Evolutionary conservation across 805 yeast species (phyloP).

Genomic region (Citeromyces matritensis): DNA sequence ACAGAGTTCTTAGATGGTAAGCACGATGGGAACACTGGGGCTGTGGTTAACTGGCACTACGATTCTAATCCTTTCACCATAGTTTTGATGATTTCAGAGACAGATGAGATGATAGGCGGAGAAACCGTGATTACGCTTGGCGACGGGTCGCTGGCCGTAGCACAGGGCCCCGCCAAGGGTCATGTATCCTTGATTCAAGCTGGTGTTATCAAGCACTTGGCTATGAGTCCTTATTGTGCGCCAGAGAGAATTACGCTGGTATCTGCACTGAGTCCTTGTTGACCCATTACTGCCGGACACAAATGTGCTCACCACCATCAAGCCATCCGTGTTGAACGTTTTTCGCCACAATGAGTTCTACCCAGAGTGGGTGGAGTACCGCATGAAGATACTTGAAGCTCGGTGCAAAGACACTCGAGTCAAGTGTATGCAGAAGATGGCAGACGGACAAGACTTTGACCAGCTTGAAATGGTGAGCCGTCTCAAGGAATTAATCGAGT

Average conservation of each 20-base stretch:
- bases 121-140: conserved; percentile 33
- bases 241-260: conserved; percentile 17
- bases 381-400: conserved; percentile 12
- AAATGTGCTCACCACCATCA: conserved; percentile 13
- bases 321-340: conserved; percentile 17
- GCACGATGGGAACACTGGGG: conserved; percentile 21
- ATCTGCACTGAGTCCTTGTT: conserved; percentile 13
- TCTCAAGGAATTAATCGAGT: conserved; percentile 13
- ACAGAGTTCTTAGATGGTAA: too few relatives aligned
- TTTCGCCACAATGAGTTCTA: conserved; percentile 15
- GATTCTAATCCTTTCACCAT: conserved; percentile 32
- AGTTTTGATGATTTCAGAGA: conserved; percentile 30
- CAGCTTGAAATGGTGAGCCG: conserved; percentile 12
- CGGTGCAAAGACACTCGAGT: conserved; percentile 9
- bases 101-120: conserved; percentile 32
- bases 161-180: conserved; percentile 26
- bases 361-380: conserved; percentile 17
- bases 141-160: conserved; percentile 12
- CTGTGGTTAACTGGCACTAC: conserved; percentile 29
- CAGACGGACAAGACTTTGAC: conserved; percentile 11
- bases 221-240: conserved; percentile 23
- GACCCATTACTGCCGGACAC: conserved; percentile 13
- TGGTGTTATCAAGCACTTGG: conserved; percentile 27
- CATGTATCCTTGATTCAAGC: conserved; percentile 34
- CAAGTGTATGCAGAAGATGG: conserved; percentile 6